phyloP scores from a whole-genome alignment of 768 basidiomycete species.

The Boletus insuetus region DNA sequence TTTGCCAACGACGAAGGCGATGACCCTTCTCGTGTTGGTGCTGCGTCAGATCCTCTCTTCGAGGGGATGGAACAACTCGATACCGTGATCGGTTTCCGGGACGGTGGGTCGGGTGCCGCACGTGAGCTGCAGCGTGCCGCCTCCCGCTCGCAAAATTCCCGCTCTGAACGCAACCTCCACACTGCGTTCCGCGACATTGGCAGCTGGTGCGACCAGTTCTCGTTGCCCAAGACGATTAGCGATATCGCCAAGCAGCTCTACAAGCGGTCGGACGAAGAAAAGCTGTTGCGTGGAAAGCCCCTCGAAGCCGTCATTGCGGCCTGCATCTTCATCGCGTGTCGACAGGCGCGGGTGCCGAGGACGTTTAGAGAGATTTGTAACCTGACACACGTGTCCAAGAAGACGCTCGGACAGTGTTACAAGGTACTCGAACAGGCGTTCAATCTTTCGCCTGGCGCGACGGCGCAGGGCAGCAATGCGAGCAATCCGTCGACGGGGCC shows the following conservation, averaged over 20 bases:
- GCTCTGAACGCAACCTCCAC: slow-evolving; percentile 81
- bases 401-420: slow-evolving; percentile 91
- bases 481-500: slow-evolving; percentile 60
- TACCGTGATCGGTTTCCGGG: slow-evolving; percentile 92
- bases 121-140: slow-evolving; percentile 92
- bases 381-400: slow-evolving; percentile 91
- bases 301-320: slow-evolving; percentile 94
- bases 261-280: slow-evolving; percentile 96
- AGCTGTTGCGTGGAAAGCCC: slow-evolving; percentile 86
- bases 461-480: slow-evolving; percentile 44
- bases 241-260: slow-evolving; percentile 97
- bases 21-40: slow-evolving; percentile 99
- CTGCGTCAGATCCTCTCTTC: slow-evolving; percentile 87
- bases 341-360: slow-evolving; percentile 91
- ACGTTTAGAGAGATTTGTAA: slow-evolving; percentile 97
- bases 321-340: slow-evolving; percentile 96
- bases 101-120: slow-evolving; percentile 91
- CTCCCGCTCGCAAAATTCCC: slow-evolving; percentile 71
- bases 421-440: slow-evolving; percentile 86
- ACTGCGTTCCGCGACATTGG: slow-evolving; percentile 90
- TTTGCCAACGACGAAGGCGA: slow-evolving; percentile 99
- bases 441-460: slow-evolving; percentile 80
- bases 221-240: slow-evolving; percentile 88
- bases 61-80: slow-evolving; percentile 94
- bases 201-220: slow-evolving; percentile 94